These are phyloP conservation scores for Tranzscheliella williamsii DNA, from an alignment of 1,284 basidiomycete species.

Conservation along the genomic window DNA sequence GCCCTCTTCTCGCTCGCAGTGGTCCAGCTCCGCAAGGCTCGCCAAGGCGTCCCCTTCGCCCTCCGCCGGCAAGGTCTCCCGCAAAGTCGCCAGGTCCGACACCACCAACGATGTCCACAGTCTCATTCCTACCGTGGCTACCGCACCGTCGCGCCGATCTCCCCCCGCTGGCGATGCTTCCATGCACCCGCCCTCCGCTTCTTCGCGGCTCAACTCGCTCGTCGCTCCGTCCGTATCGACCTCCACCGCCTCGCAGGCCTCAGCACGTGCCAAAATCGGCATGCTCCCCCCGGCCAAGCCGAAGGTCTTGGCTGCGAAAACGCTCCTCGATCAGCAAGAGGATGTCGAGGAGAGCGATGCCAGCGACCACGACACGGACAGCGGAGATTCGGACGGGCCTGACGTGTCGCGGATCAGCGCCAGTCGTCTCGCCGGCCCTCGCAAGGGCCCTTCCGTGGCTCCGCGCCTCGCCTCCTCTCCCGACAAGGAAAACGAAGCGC, in stretches of 20 bases:
- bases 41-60: slow-evolving; percentile 8
- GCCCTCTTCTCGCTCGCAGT: slow-evolving; percentile 17
- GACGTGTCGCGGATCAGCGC: slow-evolving; percentile 27
- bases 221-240: background rate
- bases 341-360: slow-evolving; percentile 1
- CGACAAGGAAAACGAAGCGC: no score
- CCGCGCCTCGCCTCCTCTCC: no score
- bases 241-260: background rate
- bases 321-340: slow-evolving; percentile 14
- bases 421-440: no score
- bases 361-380: background rate
- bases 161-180: background rate
- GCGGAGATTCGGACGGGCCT: slow-evolving; percentile 8
- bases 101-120: background rate
- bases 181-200: background rate
- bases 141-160: no score
- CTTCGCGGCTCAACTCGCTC: background rate
- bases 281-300: slow-evolving; percentile 15
- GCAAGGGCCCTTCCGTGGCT: no score
- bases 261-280: slow-evolving; percentile 15
- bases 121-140: no score
- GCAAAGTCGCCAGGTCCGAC: slow-evolving; percentile 22
- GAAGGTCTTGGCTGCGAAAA: slow-evolving; percentile 5
- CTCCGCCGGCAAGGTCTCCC: slow-evolving; percentile 6
- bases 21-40: slow-evolving; percentile 1